Evolutionary conservation across 169 alveolate species (phyloP).

Genomic region (Plasmodium sp.): DNA sequence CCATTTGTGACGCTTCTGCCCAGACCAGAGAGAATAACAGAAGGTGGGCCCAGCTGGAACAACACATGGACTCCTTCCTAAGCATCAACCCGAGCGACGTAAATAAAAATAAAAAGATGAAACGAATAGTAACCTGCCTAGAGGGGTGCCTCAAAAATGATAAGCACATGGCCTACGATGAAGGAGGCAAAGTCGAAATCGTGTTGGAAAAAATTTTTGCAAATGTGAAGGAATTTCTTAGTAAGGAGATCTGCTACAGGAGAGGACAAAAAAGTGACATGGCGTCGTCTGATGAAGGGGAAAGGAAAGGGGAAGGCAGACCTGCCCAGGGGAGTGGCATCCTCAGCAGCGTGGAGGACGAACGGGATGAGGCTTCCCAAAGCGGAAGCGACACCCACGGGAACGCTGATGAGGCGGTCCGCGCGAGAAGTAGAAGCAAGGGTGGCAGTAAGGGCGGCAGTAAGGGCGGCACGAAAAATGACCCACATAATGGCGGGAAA

Average conservation of each 20-base stretch:
- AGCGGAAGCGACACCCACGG: background rate
- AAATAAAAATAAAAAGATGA: constrained; percentile 47
- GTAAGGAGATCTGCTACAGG: constrained; percentile 47
- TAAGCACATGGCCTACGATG: constrained; percentile 16
- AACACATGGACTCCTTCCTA: constrained; percentile 20
- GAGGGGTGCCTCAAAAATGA: constrained; percentile 43
- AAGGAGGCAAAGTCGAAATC: background rate
- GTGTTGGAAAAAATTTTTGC: constrained; percentile 23
- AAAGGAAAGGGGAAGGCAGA: background rate
- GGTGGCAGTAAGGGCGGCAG: background rate
- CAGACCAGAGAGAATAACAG: background rate
- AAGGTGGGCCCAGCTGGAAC: background rate
- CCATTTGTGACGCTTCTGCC: background rate
- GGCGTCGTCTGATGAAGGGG: background rate
- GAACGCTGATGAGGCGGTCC: background rate
- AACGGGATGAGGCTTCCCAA: background rate
- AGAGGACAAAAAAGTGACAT: background rate
- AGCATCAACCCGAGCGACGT: constrained; percentile 8
- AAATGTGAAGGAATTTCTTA: constrained; percentile 11
- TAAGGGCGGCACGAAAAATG: background rate
- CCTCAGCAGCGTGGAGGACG: background rate
- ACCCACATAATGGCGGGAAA: background rate
- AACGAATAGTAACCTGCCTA: constrained; percentile 12
- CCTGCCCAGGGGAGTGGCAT: background rate
- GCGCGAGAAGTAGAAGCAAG: background rate